Evolutionary conservation across 805 yeast species (phyloP).

Genomic region (Lachancea fermentati): DNA sequence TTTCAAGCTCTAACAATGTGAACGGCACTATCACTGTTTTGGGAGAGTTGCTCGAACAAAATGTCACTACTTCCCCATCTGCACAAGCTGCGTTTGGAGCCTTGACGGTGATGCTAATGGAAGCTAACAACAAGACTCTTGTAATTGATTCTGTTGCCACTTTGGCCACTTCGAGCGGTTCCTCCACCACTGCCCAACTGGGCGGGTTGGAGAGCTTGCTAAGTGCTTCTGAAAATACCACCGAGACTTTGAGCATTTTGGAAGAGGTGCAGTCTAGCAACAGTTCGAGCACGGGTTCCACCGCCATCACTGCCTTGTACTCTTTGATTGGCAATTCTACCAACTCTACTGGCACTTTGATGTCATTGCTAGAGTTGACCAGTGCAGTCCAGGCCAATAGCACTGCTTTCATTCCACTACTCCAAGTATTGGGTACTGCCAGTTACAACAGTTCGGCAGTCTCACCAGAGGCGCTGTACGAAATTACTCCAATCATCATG

Average conservation of each 20-base stretch:
- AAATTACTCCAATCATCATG: constrained; percentile 23
- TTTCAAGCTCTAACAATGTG: constrained; percentile 17
- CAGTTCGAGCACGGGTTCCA: constrained; percentile 10
- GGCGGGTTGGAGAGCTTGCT: constrained; percentile 20
- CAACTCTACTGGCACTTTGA: constrained; percentile 21
- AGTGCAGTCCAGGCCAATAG: constrained; percentile 20
- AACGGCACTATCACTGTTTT: constrained; percentile 16
- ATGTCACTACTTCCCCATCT: constrained; percentile 19
- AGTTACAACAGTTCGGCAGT: constrained; percentile 8
- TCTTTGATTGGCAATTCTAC: constrained; percentile 19
- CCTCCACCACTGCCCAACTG: constrained; percentile 21
- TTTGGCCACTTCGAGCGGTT: constrained; percentile 15
- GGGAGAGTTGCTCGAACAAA: constrained; percentile 14
- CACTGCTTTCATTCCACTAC: constrained; percentile 18
- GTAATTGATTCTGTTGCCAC: constrained; percentile 17
- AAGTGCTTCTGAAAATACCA: constrained; percentile 17
- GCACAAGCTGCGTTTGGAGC: constrained; percentile 21
- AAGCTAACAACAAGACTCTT: constrained; percentile 17
- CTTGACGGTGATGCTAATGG: constrained; percentile 14
- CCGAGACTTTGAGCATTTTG: constrained; percentile 19
- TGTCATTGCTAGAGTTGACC: constrained; percentile 22
- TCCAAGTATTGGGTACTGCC: constrained; percentile 19
- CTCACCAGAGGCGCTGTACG: constrained; percentile 18
- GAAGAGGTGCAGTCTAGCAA: constrained; percentile 12
- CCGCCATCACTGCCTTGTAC: constrained; percentile 16